These are phyloP conservation scores for Chrysoporthe puriensis DNA, from an alignment of 2,329 filamentous ascomycete genomes.

Conservation along the genomic window DNA sequence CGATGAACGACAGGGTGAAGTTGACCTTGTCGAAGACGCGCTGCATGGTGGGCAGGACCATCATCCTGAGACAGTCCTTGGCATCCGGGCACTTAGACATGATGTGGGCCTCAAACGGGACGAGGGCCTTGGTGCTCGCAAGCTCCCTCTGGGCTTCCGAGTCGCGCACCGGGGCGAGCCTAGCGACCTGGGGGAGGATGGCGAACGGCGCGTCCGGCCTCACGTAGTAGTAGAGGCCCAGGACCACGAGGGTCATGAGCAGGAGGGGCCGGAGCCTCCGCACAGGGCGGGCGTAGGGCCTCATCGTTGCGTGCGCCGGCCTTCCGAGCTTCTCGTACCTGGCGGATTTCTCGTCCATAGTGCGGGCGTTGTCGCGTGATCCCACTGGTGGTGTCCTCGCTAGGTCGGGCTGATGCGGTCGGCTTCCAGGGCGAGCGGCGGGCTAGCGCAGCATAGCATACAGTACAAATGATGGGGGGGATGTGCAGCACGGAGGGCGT, in stretches of 20 bases:
- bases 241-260: constrained; percentile 19
- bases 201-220: constrained; percentile 18
- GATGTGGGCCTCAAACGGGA: constrained; percentile 90
- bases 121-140: constrained; percentile 41
- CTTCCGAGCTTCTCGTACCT: constrained; percentile 12
- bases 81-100: constrained; percentile 98
- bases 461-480: too few species aligned
- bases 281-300: constrained; percentile 13
- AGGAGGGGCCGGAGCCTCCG: constrained; percentile 25
- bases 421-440: too few species aligned
- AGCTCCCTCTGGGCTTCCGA: constrained; percentile 3
- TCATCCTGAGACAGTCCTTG: constrained; percentile 75
- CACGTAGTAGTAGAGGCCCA: constrained; percentile 26
- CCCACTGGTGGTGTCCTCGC: too few species aligned
- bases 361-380: neutral
- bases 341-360: constrained; percentile 26
- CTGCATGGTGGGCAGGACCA: constrained; percentile 88
- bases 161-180: constrained; percentile 12
- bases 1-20: constrained; percentile 90
- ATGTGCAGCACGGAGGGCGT: too few species aligned
- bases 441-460: too few species aligned
- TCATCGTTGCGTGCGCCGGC: constrained; percentile 15
- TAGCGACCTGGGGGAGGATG: constrained; percentile 26
- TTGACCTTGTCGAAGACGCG: constrained; percentile 80
- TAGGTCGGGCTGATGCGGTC: too few species aligned